phyloP scores from a whole-genome alignment of 2,329 filamentous ascomycete genomes.

The Rachicladosporium sp. region DNA sequence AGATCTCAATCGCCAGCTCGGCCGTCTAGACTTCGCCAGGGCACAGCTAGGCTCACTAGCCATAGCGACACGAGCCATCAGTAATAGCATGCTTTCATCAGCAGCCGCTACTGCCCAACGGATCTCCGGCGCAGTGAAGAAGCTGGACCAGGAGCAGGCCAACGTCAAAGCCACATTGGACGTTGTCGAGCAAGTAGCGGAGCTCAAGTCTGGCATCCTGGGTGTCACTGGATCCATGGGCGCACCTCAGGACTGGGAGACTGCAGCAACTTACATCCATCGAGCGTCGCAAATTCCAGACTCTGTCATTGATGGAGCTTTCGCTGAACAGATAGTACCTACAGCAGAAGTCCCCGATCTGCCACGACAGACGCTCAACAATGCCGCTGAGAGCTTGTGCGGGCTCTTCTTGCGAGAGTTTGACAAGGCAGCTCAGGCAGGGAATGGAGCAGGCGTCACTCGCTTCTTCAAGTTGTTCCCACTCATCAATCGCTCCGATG shows the following conservation, averaged over 20 bases:
- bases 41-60: conserved; percentile 80
- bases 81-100: conserved; percentile 79
- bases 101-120: conserved; percentile 76
- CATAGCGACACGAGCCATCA: conserved; percentile 68
- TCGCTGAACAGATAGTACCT: conserved; percentile 85
- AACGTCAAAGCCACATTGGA: conserved; percentile 80
- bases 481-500: conserved; percentile 75
- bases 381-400: conserved; percentile 79
- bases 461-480: conserved; percentile 98
- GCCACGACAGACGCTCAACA: conserved; percentile 74
- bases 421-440: conserved; percentile 75
- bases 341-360: conserved; percentile 91
- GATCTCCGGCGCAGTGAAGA: conserved; percentile 75
- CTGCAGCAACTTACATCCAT: conserved; percentile 77
- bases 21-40: conserved; percentile 76
- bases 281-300: conserved; percentile 71
- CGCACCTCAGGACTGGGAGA: conserved; percentile 96
- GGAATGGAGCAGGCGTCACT: conserved; percentile 81
- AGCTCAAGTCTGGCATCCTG: conserved; percentile 91
- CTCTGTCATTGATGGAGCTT: conserved; percentile 68
- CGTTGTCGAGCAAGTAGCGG: conserved; percentile 90
- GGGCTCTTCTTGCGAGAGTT: conserved; percentile 88
- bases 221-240: conserved; percentile 95
- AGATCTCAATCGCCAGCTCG: conserved; percentile 74
- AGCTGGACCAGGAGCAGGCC: conserved; percentile 80